Evolutionary conservation across 192 early-diverging fungal genomes (phyloP).

Genomic region (Funneliformis geosporum): DNA sequence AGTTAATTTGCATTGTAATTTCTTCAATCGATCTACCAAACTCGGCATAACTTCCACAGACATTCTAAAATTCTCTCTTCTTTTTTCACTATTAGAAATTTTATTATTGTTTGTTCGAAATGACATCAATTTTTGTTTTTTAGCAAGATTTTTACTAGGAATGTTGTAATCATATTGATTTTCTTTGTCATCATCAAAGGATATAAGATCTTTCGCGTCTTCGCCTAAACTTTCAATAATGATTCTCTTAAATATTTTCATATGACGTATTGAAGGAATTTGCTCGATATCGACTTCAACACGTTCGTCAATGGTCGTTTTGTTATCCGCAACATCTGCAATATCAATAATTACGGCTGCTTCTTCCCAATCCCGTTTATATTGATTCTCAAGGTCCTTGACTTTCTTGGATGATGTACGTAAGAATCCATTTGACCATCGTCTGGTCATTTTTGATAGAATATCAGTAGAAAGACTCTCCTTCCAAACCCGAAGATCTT

Average conservation of each 20-base stretch:
- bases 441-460: not conserved
- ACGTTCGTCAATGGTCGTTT: slow-evolving; percentile 32
- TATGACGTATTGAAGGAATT: slow-evolving; percentile 45
- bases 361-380: slow-evolving; percentile 46
- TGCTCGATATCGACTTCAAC: slow-evolving; percentile 37
- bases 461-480: not conserved
- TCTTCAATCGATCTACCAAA: slow-evolving; percentile 41
- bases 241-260: slow-evolving; percentile 45
- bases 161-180: not conserved
- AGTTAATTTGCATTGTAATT: slow-evolving; percentile 35
- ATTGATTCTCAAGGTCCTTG: slow-evolving; percentile 41
- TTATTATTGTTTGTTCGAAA: not conserved
- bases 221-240: slow-evolving; percentile 39
- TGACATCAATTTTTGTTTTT: slow-evolving; percentile 15
- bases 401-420: slow-evolving; percentile 37
- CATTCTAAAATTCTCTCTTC: slow-evolving; percentile 42
- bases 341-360: slow-evolving; percentile 49
- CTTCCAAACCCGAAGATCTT: slow-evolving; percentile 31
- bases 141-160: not conserved
- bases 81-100: not conserved
- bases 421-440: slow-evolving; percentile 6
- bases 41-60: slow-evolving; percentile 45
- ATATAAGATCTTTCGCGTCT: slow-evolving; percentile 36
- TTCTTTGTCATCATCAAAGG: slow-evolving; percentile 3
- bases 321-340: slow-evolving; percentile 42